phyloP scores from a whole-genome alignment of 2,329 filamentous ascomycete genomes.

The Alternaria metachromatica region DNA sequence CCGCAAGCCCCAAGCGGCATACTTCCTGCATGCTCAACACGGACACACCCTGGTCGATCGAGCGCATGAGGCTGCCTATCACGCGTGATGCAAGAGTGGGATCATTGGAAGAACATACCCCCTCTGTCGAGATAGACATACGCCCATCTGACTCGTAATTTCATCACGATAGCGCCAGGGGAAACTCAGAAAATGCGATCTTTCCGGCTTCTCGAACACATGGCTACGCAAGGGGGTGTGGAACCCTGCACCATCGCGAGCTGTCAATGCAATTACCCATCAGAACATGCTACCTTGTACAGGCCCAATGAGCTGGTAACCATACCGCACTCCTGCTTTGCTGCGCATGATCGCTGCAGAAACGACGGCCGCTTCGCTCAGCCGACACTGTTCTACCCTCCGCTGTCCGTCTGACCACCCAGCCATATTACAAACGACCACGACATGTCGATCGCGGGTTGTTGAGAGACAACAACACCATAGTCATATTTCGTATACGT shows the following conservation, averaged over 20 bases:
- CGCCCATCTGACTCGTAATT: background rate
- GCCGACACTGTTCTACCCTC: conserved; percentile 1
- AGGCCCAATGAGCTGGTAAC: conserved; percentile 3
- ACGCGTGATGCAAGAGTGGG: background rate
- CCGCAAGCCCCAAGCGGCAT: background rate
- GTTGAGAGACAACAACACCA: background rate
- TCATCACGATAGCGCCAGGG: background rate
- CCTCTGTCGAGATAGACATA: background rate
- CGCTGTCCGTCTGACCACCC: background rate
- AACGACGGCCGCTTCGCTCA: conserved; percentile 5
- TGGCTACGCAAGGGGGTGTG: conserved; percentile 13
- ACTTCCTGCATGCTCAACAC: background rate
- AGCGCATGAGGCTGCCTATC: background rate
- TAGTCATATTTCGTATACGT: background rate
- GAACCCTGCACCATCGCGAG: conserved; percentile 15
- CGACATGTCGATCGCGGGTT: conserved; percentile 1
- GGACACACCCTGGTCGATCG: background rate
- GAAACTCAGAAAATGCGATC: background rate
- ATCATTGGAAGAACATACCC: background rate
- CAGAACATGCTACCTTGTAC: conserved; percentile 10
- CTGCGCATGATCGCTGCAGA: conserved; percentile 7
- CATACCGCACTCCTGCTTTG: background rate
- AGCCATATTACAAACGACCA: conserved; percentile 1
- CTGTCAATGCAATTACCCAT: conserved; percentile 20
- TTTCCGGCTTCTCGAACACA: conserved; percentile 11